Evolutionary conservation across 108 stramenopile species (phyloP).

Genomic region (Nitzschia sp.): DNA sequence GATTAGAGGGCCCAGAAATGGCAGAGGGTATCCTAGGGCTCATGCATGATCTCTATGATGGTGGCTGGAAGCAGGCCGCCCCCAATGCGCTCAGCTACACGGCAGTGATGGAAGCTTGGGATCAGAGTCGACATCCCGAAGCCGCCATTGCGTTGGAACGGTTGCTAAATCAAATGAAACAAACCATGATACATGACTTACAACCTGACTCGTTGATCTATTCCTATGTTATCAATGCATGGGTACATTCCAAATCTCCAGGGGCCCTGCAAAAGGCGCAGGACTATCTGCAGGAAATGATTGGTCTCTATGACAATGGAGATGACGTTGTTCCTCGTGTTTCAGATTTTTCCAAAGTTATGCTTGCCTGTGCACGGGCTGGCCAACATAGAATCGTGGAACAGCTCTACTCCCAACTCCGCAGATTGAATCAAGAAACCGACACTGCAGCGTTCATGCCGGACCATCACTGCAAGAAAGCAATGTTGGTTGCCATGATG

Average conservation of each 20-base stretch:
- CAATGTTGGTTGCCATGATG: constrained; percentile 18
- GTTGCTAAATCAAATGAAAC: constrained; percentile 35
- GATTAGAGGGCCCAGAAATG: constrained; percentile 45
- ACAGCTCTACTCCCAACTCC: constrained; percentile 14
- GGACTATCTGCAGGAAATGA: constrained; percentile 31
- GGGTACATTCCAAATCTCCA: constrained; percentile 24
- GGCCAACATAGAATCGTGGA: constrained; percentile 23
- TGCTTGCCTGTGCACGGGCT: constrained; percentile 18
- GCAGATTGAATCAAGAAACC: constrained; percentile 18
- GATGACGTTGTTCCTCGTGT: constrained; percentile 22
- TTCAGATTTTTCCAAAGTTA: constrained; percentile 33
- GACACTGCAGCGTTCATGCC: constrained; percentile 19
- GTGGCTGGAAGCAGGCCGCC: constrained; percentile 21
- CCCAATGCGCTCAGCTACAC: constrained; percentile 36
- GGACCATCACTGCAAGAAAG: constrained; percentile 27
- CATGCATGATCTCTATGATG: constrained; percentile 50
- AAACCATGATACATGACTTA: constrained; percentile 16
- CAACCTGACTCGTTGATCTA: constrained; percentile 38
- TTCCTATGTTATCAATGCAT: constrained; percentile 37
- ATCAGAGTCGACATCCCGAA: constrained; percentile 23
- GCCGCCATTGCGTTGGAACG: constrained; percentile 14
- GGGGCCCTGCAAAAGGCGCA: constrained; percentile 28
- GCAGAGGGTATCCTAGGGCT: constrained; percentile 47
- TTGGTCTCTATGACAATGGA: constrained; percentile 27
- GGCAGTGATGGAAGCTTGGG: constrained; percentile 38